phyloP scores from a whole-genome alignment of 352 stramenopile species.

The Pythium aquatile region DNA sequence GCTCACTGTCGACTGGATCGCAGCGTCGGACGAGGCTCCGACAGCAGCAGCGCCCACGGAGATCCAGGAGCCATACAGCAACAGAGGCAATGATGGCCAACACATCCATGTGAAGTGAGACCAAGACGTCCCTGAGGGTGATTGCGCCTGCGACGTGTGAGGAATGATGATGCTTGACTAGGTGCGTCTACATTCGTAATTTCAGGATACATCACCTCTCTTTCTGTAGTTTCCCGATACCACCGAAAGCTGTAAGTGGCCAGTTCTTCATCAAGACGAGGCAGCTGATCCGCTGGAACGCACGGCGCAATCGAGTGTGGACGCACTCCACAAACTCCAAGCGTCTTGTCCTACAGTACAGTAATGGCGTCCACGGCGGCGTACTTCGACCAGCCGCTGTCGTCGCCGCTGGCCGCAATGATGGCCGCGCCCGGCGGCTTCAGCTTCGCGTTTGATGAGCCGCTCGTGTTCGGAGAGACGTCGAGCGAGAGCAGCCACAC shows the following conservation, averaged over 20 bases:
- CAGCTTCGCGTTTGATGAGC: slow-evolving; percentile 10
- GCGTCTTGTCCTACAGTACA: too few species aligned
- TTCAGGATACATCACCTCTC: neutral
- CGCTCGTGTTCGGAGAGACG: slow-evolving; percentile 11
- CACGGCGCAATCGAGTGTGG: too few species aligned
- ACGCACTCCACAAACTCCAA: too few species aligned
- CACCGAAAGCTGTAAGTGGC: neutral
- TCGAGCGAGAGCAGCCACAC: slow-evolving; percentile 19
- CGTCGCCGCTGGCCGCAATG: slow-evolving; percentile 4
- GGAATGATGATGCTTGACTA: neutral
- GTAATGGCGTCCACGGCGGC: slow-evolving; percentile 2
- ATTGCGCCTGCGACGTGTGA: neutral
- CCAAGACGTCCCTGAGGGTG: too few species aligned
- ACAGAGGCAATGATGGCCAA: too few species aligned
- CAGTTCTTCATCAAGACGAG: slow-evolving; percentile 1
- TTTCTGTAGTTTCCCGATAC: neutral
- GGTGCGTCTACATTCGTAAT: slow-evolving; percentile 2
- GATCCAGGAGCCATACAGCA: too few species aligned
- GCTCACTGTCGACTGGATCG: neutral
- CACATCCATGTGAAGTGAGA: too few species aligned
- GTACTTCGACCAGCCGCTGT: slow-evolving; percentile 1
- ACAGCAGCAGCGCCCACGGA: too few species aligned
- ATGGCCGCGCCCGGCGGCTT: slow-evolving; percentile 5
- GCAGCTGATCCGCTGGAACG: too few species aligned
- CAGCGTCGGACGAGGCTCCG: neutral